Conservation (phyloP, 148 eudicot species). For the Bassia scoparia region DNA sequence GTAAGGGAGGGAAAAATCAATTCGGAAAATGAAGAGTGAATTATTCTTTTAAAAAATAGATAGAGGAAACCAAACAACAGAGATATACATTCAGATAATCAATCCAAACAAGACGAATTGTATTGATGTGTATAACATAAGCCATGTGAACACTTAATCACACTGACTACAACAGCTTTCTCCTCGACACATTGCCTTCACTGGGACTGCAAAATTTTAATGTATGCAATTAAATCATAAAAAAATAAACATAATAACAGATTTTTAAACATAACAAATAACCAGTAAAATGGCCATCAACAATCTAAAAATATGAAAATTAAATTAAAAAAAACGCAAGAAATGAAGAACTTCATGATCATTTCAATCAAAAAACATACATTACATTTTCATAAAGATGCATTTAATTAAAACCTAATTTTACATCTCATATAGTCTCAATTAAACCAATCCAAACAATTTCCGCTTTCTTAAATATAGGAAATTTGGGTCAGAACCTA, state of each 20-base stretch:
- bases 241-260: background rate
- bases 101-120: background rate
- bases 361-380: too few relatives aligned
- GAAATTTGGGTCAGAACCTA: too few relatives aligned
- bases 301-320: too few relatives aligned
- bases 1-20: background rate
- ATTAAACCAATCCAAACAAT: too few relatives aligned
- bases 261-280: too few relatives aligned
- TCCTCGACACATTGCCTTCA: constrained; percentile 56
- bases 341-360: too few relatives aligned
- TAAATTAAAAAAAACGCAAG: too few relatives aligned
- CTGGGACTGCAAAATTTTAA: constrained; percentile 38
- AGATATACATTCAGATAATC: background rate
- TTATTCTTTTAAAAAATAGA: background rate
- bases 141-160: constrained; percentile 39
- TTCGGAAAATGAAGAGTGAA: background rate
- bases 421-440: too few relatives aligned
- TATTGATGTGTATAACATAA: background rate
- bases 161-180: constrained; percentile 58
- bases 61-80: background rate
- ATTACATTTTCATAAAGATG: too few relatives aligned
- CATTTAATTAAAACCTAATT: too few relatives aligned
- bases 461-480: too few relatives aligned
- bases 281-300: too few relatives aligned
- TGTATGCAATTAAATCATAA: background rate